Evolutionary conservation across 345 rosid species (phyloP).

Genomic region (Lepidium africanum): DNA sequence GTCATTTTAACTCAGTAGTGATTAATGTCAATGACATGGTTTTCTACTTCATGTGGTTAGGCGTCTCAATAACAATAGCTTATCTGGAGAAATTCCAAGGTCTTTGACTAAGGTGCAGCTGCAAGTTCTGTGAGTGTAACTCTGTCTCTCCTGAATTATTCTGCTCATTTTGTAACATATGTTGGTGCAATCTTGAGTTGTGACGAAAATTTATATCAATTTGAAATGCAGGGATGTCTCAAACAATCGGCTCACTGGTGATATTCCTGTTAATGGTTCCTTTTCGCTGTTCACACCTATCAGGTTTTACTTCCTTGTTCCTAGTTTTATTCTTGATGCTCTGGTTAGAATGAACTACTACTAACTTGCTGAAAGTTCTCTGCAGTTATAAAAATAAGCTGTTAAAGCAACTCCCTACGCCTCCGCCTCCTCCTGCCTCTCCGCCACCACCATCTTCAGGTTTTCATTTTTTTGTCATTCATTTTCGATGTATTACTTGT

Average conservation of each 20-base stretch:
- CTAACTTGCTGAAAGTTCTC: slow-evolving; percentile 21
- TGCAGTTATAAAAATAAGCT: slow-evolving; percentile 54
- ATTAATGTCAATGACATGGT: not conserved
- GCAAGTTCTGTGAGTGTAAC: slow-evolving; percentile 71
- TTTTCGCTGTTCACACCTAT: slow-evolving; percentile 66
- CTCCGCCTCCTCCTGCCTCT: slow-evolving; percentile 60
- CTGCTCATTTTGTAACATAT: not conserved
- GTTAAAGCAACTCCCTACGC: slow-evolving; percentile 15
- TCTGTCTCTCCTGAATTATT: not conserved
- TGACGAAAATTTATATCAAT: not conserved
- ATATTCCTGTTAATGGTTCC: slow-evolving; percentile 70
- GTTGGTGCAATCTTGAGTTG: not conserved
- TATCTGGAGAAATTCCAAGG: slow-evolving; percentile 53
- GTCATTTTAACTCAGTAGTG: not conserved
- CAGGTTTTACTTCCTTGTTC: slow-evolving; percentile 44
- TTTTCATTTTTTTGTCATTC: slow-evolving; percentile 17
- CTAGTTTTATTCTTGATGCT: not conserved
- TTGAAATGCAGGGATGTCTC: slow-evolving; percentile 76
- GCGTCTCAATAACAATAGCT: slow-evolving; percentile 73
- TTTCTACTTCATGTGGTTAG: slow-evolving; percentile 29
- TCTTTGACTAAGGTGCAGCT: slow-evolving; percentile 42
- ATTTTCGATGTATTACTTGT: not conserved
- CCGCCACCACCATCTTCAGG: slow-evolving; percentile 44
- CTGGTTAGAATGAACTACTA: slow-evolving; percentile 13
- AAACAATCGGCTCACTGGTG: slow-evolving; percentile 55